phyloP scores from a whole-genome alignment of 768 basidiomycete species.

The Grammothele lineata region DNA sequence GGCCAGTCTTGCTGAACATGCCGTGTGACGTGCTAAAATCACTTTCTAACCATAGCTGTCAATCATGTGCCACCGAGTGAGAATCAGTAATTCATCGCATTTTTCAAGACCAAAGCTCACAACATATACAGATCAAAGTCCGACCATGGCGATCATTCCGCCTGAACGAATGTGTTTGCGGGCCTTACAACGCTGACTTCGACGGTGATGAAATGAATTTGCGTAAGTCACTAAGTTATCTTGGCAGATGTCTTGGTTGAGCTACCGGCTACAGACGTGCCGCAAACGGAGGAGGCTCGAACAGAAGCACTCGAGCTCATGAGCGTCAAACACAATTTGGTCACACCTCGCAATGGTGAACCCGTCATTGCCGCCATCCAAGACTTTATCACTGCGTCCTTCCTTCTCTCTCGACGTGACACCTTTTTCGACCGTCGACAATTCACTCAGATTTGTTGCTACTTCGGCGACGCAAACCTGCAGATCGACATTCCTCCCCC shows the following conservation, averaged over 20 bases:
- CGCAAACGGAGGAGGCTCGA: slow-evolving; percentile 97
- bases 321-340: slow-evolving; percentile 95
- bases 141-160: slow-evolving; percentile 97
- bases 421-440: slow-evolving; percentile 90
- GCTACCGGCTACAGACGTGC: slow-evolving; percentile 65
- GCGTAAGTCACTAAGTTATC: slow-evolving; percentile 50
- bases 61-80: slow-evolving; percentile 96
- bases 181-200: slow-evolving; percentile 98
- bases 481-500: slow-evolving; percentile 97
- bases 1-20: slow-evolving; percentile 3
- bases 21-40: not conserved
- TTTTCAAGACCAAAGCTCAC: too few species aligned
- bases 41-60: slow-evolving; percentile 86
- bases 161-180: slow-evolving; percentile 98
- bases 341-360: slow-evolving; percentile 97
- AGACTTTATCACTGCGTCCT: slow-evolving; percentile 99
- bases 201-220: slow-evolving; percentile 99
- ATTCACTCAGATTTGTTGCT: slow-evolving; percentile 96
- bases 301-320: slow-evolving; percentile 97
- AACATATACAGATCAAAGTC: slow-evolving; percentile 63
- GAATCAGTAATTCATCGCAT: slow-evolving; percentile 16
- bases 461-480: slow-evolving; percentile 84
- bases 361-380: slow-evolving; percentile 99
- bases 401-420: slow-evolving; percentile 89
- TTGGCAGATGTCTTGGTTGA: not conserved